phyloP scores from a whole-genome alignment of 2,329 filamentous ascomycete species.

The Trichoderma brevicompactum region DNA sequence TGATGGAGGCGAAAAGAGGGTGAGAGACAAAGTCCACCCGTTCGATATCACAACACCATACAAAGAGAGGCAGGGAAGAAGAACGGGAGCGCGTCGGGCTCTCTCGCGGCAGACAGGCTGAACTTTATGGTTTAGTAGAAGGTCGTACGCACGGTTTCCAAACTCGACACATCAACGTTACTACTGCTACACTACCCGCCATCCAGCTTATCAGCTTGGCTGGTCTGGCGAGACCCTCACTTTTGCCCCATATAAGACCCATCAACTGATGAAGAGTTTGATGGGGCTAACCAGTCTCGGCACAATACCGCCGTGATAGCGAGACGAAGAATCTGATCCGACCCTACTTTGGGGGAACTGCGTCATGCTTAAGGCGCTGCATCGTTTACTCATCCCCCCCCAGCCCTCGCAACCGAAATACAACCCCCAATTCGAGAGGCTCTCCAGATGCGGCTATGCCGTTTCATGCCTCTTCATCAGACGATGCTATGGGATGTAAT shows the following conservation, averaged over 20 bases:
- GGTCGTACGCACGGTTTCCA: conserved; percentile 3
- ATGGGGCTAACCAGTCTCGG: conserved; percentile 23
- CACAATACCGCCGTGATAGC: conserved; percentile 16
- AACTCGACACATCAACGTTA: conserved; percentile 27
- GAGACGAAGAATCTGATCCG: neutral
- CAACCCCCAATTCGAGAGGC: too few species aligned
- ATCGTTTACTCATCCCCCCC: neutral
- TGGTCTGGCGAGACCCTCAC: conserved; percentile 25
- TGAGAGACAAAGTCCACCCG: conserved; percentile 6
- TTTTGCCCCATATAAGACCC: conserved; percentile 26
- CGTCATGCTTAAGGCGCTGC: conserved; percentile 1
- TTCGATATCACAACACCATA: conserved; percentile 22
- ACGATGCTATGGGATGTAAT: neutral
- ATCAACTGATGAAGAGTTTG: conserved; percentile 26
- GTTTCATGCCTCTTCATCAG: neutral
- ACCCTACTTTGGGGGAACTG: neutral
- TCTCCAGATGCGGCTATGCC: too few species aligned
- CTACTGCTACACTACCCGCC: conserved; percentile 20
- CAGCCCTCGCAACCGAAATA: neutral
- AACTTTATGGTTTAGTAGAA: conserved; percentile 13
- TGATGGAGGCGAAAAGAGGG: conserved; percentile 1
- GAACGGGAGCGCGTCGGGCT: neutral
- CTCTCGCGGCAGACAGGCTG: conserved; percentile 9
- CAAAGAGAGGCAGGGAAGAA: neutral
- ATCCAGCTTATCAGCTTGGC: conserved; percentile 21